Evolutionary conservation across 176 grass and related monocot species (phyloP).

Genomic region (Lolium rigidum): DNA sequence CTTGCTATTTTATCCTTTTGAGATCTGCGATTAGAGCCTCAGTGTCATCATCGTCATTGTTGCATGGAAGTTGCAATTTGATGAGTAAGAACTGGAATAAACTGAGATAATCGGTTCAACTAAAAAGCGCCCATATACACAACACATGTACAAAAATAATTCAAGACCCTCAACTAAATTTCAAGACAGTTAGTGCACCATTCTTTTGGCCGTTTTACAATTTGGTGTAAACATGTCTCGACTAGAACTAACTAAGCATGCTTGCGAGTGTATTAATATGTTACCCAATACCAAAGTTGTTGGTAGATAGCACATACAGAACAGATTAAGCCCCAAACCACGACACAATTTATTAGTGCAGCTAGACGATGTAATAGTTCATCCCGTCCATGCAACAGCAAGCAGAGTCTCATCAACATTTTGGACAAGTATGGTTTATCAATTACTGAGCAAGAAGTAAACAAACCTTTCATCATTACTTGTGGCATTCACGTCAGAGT

Average conservation of each 20-base stretch:
- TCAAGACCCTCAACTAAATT: neutral
- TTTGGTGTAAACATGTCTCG: neutral
- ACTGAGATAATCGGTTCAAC: neutral
- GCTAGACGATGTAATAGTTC: neutral
- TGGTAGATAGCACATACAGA: neutral
- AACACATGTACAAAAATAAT: neutral
- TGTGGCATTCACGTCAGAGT: slow-evolving; percentile 69
- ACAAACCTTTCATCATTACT: slow-evolving; percentile 75
- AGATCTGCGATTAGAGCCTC: no score
- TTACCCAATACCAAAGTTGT: neutral
- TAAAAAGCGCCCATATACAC: neutral
- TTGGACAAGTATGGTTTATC: neutral
- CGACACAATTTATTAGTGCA: neutral
- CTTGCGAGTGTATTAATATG: neutral
- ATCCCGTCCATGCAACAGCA: neutral
- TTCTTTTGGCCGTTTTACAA: neutral
- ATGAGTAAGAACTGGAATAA: neutral
- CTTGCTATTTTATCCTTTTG: no score
- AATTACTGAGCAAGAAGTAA: neutral
- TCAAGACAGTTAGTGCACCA: neutral
- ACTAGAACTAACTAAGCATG: neutral
- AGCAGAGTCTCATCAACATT: neutral
- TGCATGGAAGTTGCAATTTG: slow-evolving; percentile 38
- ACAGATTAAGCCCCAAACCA: neutral
- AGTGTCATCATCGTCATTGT: slow-evolving; percentile 68